Conservation (phyloP, 2,329 filamentous ascomycete genomes). For the Cladosporium cucumerinum region DNA sequence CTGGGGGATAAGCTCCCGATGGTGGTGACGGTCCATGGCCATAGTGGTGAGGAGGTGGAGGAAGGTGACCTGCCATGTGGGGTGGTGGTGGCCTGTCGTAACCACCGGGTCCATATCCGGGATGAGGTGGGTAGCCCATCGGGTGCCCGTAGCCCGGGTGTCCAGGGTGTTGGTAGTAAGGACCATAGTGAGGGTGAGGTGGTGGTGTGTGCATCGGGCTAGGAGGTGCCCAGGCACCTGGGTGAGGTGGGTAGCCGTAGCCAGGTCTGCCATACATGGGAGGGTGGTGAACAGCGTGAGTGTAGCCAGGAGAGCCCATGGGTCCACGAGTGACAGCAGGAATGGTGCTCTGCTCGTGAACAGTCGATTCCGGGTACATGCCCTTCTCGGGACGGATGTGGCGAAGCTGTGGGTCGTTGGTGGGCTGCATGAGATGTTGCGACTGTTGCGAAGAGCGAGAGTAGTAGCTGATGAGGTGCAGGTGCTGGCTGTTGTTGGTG, state of each 20-base stretch:
- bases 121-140: slow-evolving; percentile 34
- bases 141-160: slow-evolving; percentile 21
- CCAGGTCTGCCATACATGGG: slow-evolving; percentile 39
- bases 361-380: slow-evolving; percentile 94
- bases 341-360: slow-evolving; percentile 77
- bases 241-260: slow-evolving; percentile 36
- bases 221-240: slow-evolving; percentile 39
- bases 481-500: slow-evolving; percentile 81
- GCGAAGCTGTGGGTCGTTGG: slow-evolving; percentile 73
- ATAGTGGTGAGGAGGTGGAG: slow-evolving; percentile 38
- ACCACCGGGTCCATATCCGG: slow-evolving; percentile 28
- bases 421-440: slow-evolving; percentile 74
- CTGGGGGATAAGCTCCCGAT: slow-evolving; percentile 6
- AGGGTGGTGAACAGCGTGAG: slow-evolving; percentile 46
- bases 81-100: slow-evolving; percentile 42
- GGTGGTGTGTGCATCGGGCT: slow-evolving; percentile 42
- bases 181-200: slow-evolving; percentile 34
- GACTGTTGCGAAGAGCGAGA: slow-evolving; percentile 72
- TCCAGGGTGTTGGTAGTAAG: slow-evolving; percentile 34
- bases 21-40: slow-evolving; percentile 27
- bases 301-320: slow-evolving; percentile 57
- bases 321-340: slow-evolving; percentile 77
- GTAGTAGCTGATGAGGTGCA: slow-evolving; percentile 97
- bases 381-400: slow-evolving; percentile 85
- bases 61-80: slow-evolving; percentile 36